phyloP scores from a whole-genome alignment of 2,329 filamentous ascomycete genomes.

The Venturia nashicola region DNA sequence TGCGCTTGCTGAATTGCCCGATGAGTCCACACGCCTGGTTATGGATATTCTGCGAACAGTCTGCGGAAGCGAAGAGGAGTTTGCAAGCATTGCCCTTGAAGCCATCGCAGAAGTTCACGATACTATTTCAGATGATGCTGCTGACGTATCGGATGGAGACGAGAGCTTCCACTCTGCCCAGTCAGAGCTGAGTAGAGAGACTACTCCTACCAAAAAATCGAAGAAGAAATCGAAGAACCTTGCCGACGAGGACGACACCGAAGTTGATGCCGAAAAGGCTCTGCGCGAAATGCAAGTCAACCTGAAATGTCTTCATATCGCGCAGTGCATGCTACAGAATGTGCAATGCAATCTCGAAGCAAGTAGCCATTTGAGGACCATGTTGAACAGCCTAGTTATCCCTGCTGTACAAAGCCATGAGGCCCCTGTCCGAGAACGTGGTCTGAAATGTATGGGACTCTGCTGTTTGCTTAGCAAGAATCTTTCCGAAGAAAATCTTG shows the following conservation, averaged over 20 bases:
- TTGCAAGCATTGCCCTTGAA: slow-evolving; percentile 77
- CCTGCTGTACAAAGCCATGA: slow-evolving; percentile 90
- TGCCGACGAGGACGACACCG: slow-evolving; percentile 37
- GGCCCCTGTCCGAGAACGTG: slow-evolving; percentile 80
- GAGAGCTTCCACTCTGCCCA: slow-evolving; percentile 90
- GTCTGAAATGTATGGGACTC: slow-evolving; percentile 77
- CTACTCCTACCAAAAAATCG: slow-evolving; percentile 34
- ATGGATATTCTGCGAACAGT: slow-evolving; percentile 73
- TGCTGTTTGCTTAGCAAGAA: slow-evolving; percentile 86
- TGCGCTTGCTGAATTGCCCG: slow-evolving; percentile 75
- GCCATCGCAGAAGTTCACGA: slow-evolving; percentile 95
- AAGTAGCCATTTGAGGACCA: slow-evolving; percentile 86
- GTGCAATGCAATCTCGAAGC: slow-evolving; percentile 78
- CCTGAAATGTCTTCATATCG: slow-evolving; percentile 95
- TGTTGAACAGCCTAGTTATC: slow-evolving; percentile 94
- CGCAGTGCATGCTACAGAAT: slow-evolving; percentile 94
- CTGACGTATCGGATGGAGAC: slow-evolving; percentile 28
- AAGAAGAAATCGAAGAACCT: slow-evolving; percentile 28
- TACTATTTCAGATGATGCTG: slow-evolving; percentile 57
- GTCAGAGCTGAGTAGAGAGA: slow-evolving; percentile 65
- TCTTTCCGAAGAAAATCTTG: slow-evolving; percentile 82
- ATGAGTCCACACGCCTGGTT: slow-evolving; percentile 81
- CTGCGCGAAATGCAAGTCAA: slow-evolving; percentile 91
- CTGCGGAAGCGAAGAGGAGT: slow-evolving; percentile 69
- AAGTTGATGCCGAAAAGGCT: slow-evolving; percentile 59